Conservation (phyloP, 2,329 filamentous ascomycete genomes). For the Pyrenophora graminea region DNA sequence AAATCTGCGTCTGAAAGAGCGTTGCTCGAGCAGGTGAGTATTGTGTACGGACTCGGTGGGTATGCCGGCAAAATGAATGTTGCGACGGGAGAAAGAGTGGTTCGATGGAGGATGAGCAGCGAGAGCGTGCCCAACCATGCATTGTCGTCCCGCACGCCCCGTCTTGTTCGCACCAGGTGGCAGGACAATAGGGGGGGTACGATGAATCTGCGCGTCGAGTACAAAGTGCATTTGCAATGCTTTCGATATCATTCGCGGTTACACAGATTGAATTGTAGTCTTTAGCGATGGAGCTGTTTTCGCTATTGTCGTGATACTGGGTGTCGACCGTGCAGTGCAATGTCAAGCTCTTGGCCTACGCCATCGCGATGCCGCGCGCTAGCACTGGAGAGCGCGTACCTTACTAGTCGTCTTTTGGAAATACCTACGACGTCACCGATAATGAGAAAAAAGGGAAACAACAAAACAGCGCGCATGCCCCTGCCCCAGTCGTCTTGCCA, state of each 20-base stretch:
- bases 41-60: not conserved
- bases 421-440: constrained; percentile 10
- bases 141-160: not conserved
- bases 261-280: constrained; percentile 1
- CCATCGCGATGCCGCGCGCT: constrained; percentile 1
- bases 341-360: constrained; percentile 1
- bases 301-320: too few species aligned
- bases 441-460: not conserved
- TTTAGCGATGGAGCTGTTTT: not conserved
- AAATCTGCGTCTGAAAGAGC: not conserved
- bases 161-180: not conserved
- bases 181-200: not conserved
- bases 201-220: not conserved
- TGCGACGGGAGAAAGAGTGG: not conserved
- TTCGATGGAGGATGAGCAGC: not conserved
- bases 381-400: constrained; percentile 2
- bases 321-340: not conserved
- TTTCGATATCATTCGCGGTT: not conserved
- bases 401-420: not conserved
- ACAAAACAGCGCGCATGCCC: constrained; percentile 12
- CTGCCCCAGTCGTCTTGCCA: not conserved
- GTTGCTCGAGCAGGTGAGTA: not conserved
- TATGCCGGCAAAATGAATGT: not conserved
- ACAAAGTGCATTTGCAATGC: constrained; percentile 3
- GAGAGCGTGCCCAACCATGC: not conserved